These are phyloP conservation scores for Chytriomyces sp. DNA, from an alignment of 192 early-diverging fungal genomes.

Conservation along the genomic window DNA sequence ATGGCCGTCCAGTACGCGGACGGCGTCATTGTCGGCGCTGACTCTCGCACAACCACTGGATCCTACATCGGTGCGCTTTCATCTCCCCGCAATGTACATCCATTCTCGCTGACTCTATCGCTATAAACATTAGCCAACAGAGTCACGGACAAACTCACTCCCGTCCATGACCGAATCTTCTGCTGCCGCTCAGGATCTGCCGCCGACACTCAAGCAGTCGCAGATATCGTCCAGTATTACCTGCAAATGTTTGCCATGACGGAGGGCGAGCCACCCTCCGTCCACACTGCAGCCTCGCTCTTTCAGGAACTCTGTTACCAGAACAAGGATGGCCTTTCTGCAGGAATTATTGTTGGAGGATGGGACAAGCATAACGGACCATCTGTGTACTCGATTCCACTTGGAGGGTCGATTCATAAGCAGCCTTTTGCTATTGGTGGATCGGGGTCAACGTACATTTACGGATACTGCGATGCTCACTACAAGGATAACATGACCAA, in stretches of 20 bases:
- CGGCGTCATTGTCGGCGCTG: constrained; percentile 96
- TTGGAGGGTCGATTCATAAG: constrained; percentile 92
- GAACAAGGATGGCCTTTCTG: constrained; percentile 87
- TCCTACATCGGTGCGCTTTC: constrained; percentile 77
- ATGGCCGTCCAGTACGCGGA: constrained; percentile 91
- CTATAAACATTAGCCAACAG: constrained; percentile 68
- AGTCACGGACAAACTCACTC: constrained; percentile 97
- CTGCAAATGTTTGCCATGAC: constrained; percentile 88
- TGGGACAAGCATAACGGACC: constrained; percentile 93
- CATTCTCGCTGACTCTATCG: neutral
- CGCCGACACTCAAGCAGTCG: constrained; percentile 98
- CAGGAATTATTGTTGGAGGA: constrained; percentile 96
- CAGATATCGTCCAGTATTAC: constrained; percentile 97
- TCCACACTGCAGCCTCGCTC: constrained; percentile 83
- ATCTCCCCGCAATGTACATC: neutral
- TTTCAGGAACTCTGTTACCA: constrained; percentile 94
- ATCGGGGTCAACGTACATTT: constrained; percentile 95
- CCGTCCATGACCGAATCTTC: constrained; percentile 93
- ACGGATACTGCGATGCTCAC: constrained; percentile 94
- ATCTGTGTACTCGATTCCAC: constrained; percentile 85
- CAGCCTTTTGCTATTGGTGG: constrained; percentile 94
- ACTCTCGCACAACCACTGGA: constrained; percentile 95
- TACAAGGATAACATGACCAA: constrained; percentile 81
- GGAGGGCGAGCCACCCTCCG: constrained; percentile 81
- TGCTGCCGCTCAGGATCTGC: constrained; percentile 98